These are phyloP conservation scores for Didymella pinodella DNA, from an alignment of 2,329 filamentous ascomycete genomes.

Conservation along the genomic window DNA sequence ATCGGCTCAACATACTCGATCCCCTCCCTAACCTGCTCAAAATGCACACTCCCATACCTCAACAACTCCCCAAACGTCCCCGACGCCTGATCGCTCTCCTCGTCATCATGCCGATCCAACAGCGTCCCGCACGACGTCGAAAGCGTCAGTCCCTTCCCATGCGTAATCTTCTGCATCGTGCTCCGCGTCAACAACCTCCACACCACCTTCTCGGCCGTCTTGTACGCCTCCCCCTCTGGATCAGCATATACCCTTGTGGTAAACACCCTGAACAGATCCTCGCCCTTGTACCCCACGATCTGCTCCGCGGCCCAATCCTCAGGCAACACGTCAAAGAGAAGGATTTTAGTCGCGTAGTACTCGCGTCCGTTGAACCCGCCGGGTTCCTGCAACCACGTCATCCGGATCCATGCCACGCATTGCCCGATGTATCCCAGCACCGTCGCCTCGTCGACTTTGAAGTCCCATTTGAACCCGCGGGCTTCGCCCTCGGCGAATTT, in stretches of 20 bases:
- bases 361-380: conserved; percentile 14
- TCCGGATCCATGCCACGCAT: conserved; percentile 50
- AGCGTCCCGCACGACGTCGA: conserved; percentile 35
- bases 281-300: conserved; percentile 1
- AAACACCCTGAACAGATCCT: conserved; percentile 2
- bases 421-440: not conserved
- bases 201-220: conserved; percentile 36
- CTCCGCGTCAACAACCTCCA: conserved; percentile 46
- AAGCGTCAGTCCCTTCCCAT: conserved; percentile 39
- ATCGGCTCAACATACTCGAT: conserved; percentile 34
- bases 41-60: conserved; percentile 47
- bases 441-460: not conserved
- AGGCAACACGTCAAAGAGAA: not conserved
- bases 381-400: conserved; percentile 44
- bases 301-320: conserved; percentile 1
- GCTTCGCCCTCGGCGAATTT: not conserved
- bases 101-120: conserved; percentile 45
- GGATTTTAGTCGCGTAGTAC: not conserved
- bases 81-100: conserved; percentile 39
- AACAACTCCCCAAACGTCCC: conserved; percentile 51
- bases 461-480: not conserved
- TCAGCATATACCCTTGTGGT: conserved; percentile 1
- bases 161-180: conserved; percentile 50
- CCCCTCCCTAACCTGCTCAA: conserved; percentile 46
- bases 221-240: conserved; percentile 29